Evolutionary conservation across 176 grass and related monocot genomes (phyloP), one percentile per base, ranked within the genome.

Genomic region (Echinochloa phyllopogon): DNA sequence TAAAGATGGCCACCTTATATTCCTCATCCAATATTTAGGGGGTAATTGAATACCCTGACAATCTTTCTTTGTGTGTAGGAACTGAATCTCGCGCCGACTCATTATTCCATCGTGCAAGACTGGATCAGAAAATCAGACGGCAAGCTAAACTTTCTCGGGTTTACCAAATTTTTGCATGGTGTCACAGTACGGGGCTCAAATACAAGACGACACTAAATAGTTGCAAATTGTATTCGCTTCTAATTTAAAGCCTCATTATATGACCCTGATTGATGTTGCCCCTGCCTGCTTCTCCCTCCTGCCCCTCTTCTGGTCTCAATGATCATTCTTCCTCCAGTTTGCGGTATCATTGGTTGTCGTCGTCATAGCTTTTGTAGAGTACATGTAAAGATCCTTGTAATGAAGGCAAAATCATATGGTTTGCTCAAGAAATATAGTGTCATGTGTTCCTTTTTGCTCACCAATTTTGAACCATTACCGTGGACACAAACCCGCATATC

Each of bases 91-190:
- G 91, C 89, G 21, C 64, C 96, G 15, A 92, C 89, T 2, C 85
- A 94, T 81, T 96, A 96, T 85, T 92, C 91, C 42, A 87, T 99
- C 50, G 85, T 99, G 65, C 92, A 91, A 89, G 93, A 99, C 74
- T 99, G 96, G 96, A 96, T 99, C 85, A 92, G 96, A 88, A 95
- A 92, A 70, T 89, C 94, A 1, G 96, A 99, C 38, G 94, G 96
- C 75, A 99, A 96, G 77, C 89, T 99, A 60, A 99, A 92, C 65
- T 90, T 96, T 89, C 93, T 99, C 29, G 96, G 96, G 6, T 99
- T 92, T 72, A 96, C 96, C 77, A 99, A 92, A 99, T 99, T 96
- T 90, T 96, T 99, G 74, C 96, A 99, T 69, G 96, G 96, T 66
- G 91, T 99, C 38, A 99, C 96, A 4, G 87, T 99, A 75, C 92